Evolutionary conservation across 805 yeast species (phyloP).

Genomic region (Wickerhamiella bombiphila): DNA sequence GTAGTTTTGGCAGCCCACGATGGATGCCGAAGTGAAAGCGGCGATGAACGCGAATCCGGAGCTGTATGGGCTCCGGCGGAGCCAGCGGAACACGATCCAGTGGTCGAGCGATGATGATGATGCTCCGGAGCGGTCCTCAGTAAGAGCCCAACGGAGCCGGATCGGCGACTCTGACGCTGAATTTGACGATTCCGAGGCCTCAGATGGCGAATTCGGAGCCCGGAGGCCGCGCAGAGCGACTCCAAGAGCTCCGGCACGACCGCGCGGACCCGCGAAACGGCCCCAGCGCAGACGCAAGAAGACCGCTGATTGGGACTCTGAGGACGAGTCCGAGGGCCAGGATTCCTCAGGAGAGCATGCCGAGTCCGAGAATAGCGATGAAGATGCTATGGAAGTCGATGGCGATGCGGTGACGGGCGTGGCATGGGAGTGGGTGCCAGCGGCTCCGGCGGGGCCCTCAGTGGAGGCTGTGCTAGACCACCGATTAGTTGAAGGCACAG

Average conservation of each 20-base stretch:
- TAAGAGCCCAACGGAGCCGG: neutral
- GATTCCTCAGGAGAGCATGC: conserved; percentile 15
- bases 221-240: conserved; percentile 1
- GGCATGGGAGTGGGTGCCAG: conserved; percentile 4
- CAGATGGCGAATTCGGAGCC: conserved; percentile 6
- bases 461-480: conserved; percentile 44
- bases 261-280: neutral
- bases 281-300: neutral
- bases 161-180: conserved; percentile 2
- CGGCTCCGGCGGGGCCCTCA: conserved; percentile 16
- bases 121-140: conserved; percentile 3
- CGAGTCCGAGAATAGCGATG: conserved; percentile 10
- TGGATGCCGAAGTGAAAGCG: neutral
- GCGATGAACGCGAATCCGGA: conserved; percentile 17
- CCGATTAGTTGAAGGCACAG: conserved; percentile 26
- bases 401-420: conserved; percentile 4
- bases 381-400: conserved; percentile 13
- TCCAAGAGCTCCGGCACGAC: conserved; percentile 3
- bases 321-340: conserved; percentile 9
- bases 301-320: conserved; percentile 2
- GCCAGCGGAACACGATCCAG: conserved; percentile 18
- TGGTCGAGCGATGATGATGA: conserved; percentile 17
- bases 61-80: conserved; percentile 30
- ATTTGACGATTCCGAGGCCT: conserved; percentile 13
- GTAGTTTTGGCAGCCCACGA: no score